Evolutionary conservation across 2,329 filamentous ascomycete species (phyloP).

Genomic region (Anthostomella pinea): DNA sequence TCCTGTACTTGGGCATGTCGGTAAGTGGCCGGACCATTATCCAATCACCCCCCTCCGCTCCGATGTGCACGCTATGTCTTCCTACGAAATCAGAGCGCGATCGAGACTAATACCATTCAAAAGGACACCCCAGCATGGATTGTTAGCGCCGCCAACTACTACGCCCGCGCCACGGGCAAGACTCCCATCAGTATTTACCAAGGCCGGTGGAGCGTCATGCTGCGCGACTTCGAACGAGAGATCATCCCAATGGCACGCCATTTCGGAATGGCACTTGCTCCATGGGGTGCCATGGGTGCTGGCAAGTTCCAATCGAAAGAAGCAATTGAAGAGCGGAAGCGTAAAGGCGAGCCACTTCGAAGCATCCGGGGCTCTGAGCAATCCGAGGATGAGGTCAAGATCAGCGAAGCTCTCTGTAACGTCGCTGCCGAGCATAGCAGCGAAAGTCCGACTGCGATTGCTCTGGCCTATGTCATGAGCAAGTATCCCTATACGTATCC

Average conservation of each 20-base stretch:
- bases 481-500: constrained; percentile 50
- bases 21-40: too few relatives aligned
- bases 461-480: constrained; percentile 46
- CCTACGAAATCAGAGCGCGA: too few relatives aligned
- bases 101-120: too few relatives aligned
- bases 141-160: constrained; percentile 37
- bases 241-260: constrained; percentile 41
- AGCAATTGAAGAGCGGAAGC: constrained; percentile 29
- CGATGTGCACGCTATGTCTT: too few relatives aligned
- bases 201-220: constrained; percentile 35
- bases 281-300: constrained; percentile 56
- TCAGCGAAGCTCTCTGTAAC: constrained; percentile 57
- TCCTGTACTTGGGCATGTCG: constrained; percentile 40
- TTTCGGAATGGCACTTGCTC: constrained; percentile 50
- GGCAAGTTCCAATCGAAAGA: constrained; percentile 43
- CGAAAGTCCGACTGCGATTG: constrained; percentile 53
- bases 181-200: constrained; percentile 40
- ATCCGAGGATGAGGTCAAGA: constrained; percentile 47
- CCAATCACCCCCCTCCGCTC: too few relatives aligned
- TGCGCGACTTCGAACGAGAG: constrained; percentile 39
- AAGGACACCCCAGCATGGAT: constrained; percentile 42
- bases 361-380: constrained; percentile 27
- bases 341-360: constrained; percentile 39
- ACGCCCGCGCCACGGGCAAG: constrained; percentile 34
- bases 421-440: constrained; percentile 55